These are phyloP conservation scores for Cicer cuneatum DNA, from an alignment of 306 rosid species.

Conservation along the genomic window DNA sequence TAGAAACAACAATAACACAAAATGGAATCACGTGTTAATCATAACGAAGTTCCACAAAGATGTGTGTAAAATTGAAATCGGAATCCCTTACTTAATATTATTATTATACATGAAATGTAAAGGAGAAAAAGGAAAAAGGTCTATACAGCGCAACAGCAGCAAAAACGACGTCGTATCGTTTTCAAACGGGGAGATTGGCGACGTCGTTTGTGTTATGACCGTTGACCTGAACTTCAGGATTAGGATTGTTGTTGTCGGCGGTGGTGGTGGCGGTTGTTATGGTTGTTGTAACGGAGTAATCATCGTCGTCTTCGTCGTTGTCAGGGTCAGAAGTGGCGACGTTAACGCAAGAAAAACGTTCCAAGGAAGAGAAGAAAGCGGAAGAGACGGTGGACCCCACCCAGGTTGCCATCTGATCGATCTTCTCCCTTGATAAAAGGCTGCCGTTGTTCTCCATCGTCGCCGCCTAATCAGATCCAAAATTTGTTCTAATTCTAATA, in stretches of 20 bases:
- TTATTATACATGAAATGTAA: slow-evolving; percentile 11
- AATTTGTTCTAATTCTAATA: neutral
- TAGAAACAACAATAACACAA: slow-evolving; percentile 6
- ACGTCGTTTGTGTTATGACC: slow-evolving; percentile 45
- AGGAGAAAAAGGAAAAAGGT: slow-evolving; percentile 43
- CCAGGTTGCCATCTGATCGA: slow-evolving; percentile 73
- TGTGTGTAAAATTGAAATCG: slow-evolving; percentile 10
- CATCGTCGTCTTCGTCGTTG: slow-evolving; percentile 53
- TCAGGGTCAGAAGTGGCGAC: slow-evolving; percentile 69
- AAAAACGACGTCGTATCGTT: neutral
- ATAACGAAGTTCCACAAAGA: slow-evolving; percentile 26
- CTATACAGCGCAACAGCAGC: slow-evolving; percentile 42
- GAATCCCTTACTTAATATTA: slow-evolving; percentile 25
- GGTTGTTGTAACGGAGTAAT: slow-evolving; percentile 37
- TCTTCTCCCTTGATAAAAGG: slow-evolving; percentile 57
- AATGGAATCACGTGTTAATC: slow-evolving; percentile 24
- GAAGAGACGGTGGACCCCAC: slow-evolving; percentile 71
- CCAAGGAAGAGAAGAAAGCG: slow-evolving; percentile 82
- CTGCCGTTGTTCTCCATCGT: slow-evolving; percentile 56
- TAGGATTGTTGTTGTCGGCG: slow-evolving; percentile 2
- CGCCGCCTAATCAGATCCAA: slow-evolving; percentile 43
- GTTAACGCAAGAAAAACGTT: slow-evolving; percentile 87
- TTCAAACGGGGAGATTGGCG: slow-evolving; percentile 61
- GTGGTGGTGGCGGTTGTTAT: slow-evolving; percentile 37
- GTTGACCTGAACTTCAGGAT: slow-evolving; percentile 39